These are phyloP conservation scores for Candida ipomoeae DNA, from an alignment of 805 yeast species.

Conservation along the genomic window DNA sequence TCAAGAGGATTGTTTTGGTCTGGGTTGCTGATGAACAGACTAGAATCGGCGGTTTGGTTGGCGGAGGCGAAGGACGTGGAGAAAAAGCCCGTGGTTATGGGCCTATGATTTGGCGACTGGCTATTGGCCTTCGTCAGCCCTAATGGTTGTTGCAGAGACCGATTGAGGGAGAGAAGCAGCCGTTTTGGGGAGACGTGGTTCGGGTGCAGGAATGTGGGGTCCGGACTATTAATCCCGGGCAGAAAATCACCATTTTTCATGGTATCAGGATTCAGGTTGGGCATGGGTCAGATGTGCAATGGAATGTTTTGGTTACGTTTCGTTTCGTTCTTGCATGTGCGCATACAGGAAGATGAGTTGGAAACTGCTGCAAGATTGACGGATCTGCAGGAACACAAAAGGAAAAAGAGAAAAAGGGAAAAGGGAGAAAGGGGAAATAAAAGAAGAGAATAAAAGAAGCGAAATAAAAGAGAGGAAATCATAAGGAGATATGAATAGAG, in stretches of 20 bases:
- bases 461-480: no score
- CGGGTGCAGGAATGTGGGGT: no score
- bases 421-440: no score
- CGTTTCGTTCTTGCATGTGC: conserved; percentile 1
- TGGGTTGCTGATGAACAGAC: conserved; percentile 19
- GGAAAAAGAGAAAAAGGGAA: no score
- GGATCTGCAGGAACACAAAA: not conserved
- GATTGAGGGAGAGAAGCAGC: not conserved
- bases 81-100: not conserved
- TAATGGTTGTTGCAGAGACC: not conserved
- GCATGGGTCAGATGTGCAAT: not conserved
- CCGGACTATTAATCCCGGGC: not conserved
- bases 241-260: not conserved
- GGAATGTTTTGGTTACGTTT: conserved; percentile 1
- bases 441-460: no score
- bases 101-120: not conserved
- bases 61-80: not conserved
- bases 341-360: conserved; percentile 1
- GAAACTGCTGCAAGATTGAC: not conserved
- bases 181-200: no score
- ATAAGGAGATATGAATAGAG: no score
- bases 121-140: not conserved
- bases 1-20: not conserved
- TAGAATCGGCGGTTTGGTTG: conserved; percentile 13
- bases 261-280: not conserved